Evolutionary conservation across 2,329 filamentous ascomycete genomes (phyloP).

Genomic region (Phoma herbarum): DNA sequence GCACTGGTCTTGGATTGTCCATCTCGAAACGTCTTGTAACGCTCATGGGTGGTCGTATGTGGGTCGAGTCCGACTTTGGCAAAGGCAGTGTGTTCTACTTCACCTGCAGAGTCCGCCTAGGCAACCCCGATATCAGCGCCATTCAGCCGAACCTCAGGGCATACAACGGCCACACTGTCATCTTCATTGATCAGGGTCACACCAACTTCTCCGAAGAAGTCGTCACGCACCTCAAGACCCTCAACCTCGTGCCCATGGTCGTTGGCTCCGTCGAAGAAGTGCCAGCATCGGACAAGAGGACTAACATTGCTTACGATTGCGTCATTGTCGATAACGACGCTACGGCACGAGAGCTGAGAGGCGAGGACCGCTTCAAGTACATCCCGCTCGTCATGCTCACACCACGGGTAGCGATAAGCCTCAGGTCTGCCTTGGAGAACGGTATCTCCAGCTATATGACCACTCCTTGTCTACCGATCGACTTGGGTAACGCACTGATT

Average conservation of each 20-base stretch:
- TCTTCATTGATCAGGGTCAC: slow-evolving; percentile 92
- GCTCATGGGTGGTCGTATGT: slow-evolving; percentile 94
- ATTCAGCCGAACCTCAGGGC: slow-evolving; percentile 86
- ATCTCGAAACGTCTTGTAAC: slow-evolving; percentile 96
- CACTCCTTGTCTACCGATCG: slow-evolving; percentile 90
- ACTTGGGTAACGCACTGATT: slow-evolving; percentile 94
- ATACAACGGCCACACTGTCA: slow-evolving; percentile 90
- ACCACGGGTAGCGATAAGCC: slow-evolving; percentile 85
- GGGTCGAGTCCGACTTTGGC: slow-evolving; percentile 92
- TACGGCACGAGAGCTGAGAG: slow-evolving; percentile 83
- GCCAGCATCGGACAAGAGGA: slow-evolving; percentile 60
- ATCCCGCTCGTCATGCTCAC: slow-evolving; percentile 93
- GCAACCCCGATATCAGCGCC: slow-evolving; percentile 77
- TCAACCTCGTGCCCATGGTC: slow-evolving; percentile 83
- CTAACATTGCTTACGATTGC: slow-evolving; percentile 80
- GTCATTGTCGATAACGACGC: slow-evolving; percentile 95
- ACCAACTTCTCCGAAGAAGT: slow-evolving; percentile 81
- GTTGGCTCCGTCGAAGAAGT: slow-evolving; percentile 79
- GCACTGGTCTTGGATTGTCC: slow-evolving; percentile 90
- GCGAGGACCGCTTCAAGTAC: slow-evolving; percentile 96
- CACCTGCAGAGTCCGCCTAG: slow-evolving; percentile 88
- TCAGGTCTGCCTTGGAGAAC: slow-evolving; percentile 92
- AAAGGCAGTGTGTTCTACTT: slow-evolving; percentile 96
- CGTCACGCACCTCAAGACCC: slow-evolving; percentile 75
- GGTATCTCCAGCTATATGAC: slow-evolving; percentile 99